Conservation (phyloP, 139 green algal genomes). For the Chlamydomonas sp. region DNA sequence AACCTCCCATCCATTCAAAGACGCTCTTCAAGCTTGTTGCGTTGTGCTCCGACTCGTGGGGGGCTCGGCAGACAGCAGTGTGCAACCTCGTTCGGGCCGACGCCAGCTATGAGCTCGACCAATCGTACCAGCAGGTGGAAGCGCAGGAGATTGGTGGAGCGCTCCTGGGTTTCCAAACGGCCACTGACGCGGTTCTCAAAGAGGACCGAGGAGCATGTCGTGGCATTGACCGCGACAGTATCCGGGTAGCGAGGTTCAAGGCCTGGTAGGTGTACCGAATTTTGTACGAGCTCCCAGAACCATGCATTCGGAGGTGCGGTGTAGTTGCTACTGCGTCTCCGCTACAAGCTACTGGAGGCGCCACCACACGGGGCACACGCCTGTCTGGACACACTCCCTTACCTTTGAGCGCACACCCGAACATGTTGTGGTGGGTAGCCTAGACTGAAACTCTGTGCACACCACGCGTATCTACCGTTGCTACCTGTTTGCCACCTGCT, state of each 20-base stretch:
- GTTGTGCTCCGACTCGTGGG: neutral
- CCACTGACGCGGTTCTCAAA: neutral
- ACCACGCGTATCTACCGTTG: too few relatives aligned
- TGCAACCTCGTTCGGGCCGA: neutral
- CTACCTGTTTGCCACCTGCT: too few relatives aligned
- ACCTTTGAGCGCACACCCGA: too few relatives aligned
- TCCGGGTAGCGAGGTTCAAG: neutral
- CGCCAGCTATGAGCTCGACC: neutral
- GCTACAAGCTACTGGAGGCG: too few relatives aligned
- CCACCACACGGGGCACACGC: too few relatives aligned
- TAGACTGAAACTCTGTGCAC: too few relatives aligned
- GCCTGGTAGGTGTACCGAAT: neutral
- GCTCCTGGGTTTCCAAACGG: neutral
- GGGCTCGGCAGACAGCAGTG: neutral
- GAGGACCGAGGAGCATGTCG: neutral
- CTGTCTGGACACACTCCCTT: too few relatives aligned
- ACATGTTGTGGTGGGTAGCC: too few relatives aligned
- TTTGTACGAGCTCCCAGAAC: too few relatives aligned
- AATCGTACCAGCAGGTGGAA: neutral
- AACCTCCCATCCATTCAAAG: neutral
- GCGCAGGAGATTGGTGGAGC: neutral
- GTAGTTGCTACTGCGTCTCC: too few relatives aligned
- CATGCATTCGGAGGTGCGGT: too few relatives aligned
- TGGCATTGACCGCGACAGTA: neutral
- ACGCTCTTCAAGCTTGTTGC: conserved; percentile 2